Conservation (phyloP, 1,284 basidiomycete species). For the Bjerkandera adusta region DNA sequence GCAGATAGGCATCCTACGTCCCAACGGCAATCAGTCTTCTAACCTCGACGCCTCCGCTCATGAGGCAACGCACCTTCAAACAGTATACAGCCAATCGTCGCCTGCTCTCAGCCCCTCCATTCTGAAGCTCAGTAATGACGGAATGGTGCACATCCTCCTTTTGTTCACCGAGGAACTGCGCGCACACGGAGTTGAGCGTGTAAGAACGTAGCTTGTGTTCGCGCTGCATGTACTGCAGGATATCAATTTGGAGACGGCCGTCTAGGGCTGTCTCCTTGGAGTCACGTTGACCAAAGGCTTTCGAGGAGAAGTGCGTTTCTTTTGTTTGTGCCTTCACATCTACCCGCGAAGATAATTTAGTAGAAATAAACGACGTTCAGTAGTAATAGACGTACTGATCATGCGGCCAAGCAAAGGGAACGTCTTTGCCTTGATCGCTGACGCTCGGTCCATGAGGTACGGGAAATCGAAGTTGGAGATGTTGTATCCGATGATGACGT, state of each 20-base stretch:
- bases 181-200: slow-evolving; percentile 93
- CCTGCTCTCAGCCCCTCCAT: slow-evolving; percentile 88
- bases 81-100: slow-evolving; percentile 93
- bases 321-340: slow-evolving; percentile 78
- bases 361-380: not conserved
- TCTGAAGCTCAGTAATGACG: slow-evolving; percentile 94
- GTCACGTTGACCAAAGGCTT: slow-evolving; percentile 93
- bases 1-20: slow-evolving; percentile 91
- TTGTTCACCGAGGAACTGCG: slow-evolving; percentile 94
- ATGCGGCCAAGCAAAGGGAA: slow-evolving; percentile 84
- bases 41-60: not conserved
- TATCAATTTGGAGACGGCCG: slow-evolving; percentile 89
- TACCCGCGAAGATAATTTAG: slow-evolving; percentile 29
- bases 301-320: slow-evolving; percentile 94
- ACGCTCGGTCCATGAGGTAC: slow-evolving; percentile 88
- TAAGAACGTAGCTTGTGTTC: slow-evolving; percentile 96
- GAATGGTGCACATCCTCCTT: slow-evolving; percentile 98
- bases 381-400: slow-evolving; percentile 48
- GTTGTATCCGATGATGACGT: slow-evolving; percentile 94
- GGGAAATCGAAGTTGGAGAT: slow-evolving; percentile 91
- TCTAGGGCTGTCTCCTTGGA: slow-evolving; percentile 90
- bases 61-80: slow-evolving; percentile 65
- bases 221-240: slow-evolving; percentile 95
- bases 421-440: slow-evolving; percentile 66
- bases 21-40: not conserved